Evolutionary conservation across 2,329 filamentous ascomycete species (phyloP).

Genomic region (Dothidotthia symphoricarpi): DNA sequence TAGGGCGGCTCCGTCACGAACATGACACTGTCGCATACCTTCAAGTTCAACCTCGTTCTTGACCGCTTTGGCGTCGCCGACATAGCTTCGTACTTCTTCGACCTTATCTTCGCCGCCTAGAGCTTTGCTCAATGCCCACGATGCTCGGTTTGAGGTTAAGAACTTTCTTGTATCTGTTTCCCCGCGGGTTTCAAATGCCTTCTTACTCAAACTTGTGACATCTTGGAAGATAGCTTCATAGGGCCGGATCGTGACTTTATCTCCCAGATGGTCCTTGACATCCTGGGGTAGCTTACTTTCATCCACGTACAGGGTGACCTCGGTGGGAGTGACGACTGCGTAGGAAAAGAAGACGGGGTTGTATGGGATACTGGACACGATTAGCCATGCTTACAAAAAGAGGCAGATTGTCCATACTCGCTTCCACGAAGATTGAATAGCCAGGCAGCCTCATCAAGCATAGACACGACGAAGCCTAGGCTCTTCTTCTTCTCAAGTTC

Average conservation of each 20-base stretch:
- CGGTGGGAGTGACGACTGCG: conserved; percentile 74
- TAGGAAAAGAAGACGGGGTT: conserved; percentile 99
- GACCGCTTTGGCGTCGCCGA: conserved; percentile 87
- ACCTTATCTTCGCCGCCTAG: conserved; percentile 83
- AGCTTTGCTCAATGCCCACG: conserved; percentile 86
- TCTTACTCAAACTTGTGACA: conserved; percentile 61
- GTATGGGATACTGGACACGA: conserved; percentile 69
- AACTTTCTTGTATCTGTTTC: conserved; percentile 52
- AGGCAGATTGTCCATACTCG: conserved; percentile 54
- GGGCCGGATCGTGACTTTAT: conserved; percentile 71
- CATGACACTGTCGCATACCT: conserved; percentile 91
- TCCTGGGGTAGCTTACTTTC: conserved; percentile 70
- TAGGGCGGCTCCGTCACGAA: conserved; percentile 87
- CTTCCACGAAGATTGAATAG: conserved; percentile 94
- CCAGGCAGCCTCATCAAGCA: conserved; percentile 97
- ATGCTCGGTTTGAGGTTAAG: conserved; percentile 81
- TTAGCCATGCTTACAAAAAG: conserved; percentile 6
- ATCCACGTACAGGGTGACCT: conserved; percentile 81
- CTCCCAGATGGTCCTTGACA: conserved; percentile 66
- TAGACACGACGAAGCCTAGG: conserved; percentile 83
- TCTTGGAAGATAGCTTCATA: conserved; percentile 82
- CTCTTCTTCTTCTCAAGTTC: conserved; percentile 89
- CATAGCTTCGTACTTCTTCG: conserved; percentile 81
- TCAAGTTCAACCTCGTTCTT: conserved; percentile 89
- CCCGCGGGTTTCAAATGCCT: conserved; percentile 33